Evolutionary conservation across 1,284 basidiomycete genomes (phyloP).

Genomic region (Porodaedalea pini): DNA sequence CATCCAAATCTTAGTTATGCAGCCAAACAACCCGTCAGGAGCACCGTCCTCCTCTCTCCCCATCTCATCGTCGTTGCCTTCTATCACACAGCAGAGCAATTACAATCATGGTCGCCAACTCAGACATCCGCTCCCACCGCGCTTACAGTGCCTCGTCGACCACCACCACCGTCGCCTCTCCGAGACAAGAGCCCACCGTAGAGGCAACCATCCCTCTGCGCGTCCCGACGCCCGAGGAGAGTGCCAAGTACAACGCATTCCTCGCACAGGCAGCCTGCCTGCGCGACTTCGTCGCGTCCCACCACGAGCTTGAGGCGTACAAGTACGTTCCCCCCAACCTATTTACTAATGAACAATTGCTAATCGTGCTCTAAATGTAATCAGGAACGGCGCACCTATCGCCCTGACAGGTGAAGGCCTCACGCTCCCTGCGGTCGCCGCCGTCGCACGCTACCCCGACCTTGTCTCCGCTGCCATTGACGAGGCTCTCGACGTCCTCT

Average conservation of each 20-base stretch:
- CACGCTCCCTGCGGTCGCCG: slow-evolving; percentile 70
- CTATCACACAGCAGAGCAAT: neutral
- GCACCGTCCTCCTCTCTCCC: too few species aligned
- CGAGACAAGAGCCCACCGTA: neutral
- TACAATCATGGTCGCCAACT: slow-evolving; percentile 8
- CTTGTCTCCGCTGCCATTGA: slow-evolving; percentile 52
- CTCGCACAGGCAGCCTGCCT: slow-evolving; percentile 27
- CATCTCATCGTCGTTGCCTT: too few species aligned
- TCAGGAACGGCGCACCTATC: slow-evolving; percentile 57
- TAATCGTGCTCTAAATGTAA: neutral
- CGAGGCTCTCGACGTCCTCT: slow-evolving; percentile 26
- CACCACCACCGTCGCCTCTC: neutral
- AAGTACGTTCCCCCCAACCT: slow-evolving; percentile 37
- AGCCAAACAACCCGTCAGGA: too few species aligned
- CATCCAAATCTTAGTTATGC: too few species aligned
- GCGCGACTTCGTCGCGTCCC: slow-evolving; percentile 45
- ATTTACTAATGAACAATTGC: neutral
- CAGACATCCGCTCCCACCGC: neutral
- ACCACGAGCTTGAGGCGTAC: slow-evolving; percentile 51
- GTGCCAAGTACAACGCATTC: neutral
- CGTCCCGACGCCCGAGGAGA: slow-evolving; percentile 6
- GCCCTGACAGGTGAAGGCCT: slow-evolving; percentile 66
- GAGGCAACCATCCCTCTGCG: slow-evolving; percentile 19
- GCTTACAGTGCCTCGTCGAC: neutral
- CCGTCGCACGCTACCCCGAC: slow-evolving; percentile 61